Percentiles rank a stretch among this genome's conserved stretches.
These are phyloP conservation scores for Hymenoscyphus repandus DNA, from an alignment of 2,329 filamentous ascomycete genomes.

Conservation along the genomic window DNA sequence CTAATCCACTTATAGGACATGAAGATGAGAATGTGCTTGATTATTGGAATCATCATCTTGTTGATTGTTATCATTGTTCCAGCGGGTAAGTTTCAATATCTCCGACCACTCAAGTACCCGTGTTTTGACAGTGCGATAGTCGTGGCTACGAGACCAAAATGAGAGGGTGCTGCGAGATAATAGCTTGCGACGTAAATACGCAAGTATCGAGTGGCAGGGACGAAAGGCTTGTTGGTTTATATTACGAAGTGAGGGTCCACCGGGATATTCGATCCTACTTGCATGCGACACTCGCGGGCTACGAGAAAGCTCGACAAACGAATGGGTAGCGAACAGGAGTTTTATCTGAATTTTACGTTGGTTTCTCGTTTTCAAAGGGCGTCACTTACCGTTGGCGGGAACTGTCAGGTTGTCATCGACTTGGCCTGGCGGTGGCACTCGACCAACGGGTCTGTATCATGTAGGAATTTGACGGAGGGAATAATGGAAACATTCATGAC, in stretches of 20 bases:
- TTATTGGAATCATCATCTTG: slow-evolving; percentile 84
- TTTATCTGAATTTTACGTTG: slow-evolving; percentile 32
- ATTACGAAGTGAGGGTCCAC: slow-evolving; percentile 22
- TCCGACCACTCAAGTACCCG: neutral
- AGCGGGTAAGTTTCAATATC: slow-evolving; percentile 57
- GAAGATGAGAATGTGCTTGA: slow-evolving; percentile 99
- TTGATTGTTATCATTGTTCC: slow-evolving; percentile 93
- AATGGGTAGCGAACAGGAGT: slow-evolving; percentile 34
- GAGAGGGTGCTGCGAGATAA: slow-evolving; percentile 6
- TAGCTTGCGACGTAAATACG: too few species aligned
- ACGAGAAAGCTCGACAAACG: slow-evolving; percentile 32
- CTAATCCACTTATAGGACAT: slow-evolving; percentile 55
- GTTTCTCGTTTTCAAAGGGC: slow-evolving; percentile 25
- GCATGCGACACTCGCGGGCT: slow-evolving; percentile 34
- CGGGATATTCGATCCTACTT: slow-evolving; percentile 31
- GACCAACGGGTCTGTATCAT: slow-evolving; percentile 27
- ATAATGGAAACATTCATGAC: slow-evolving; percentile 29
- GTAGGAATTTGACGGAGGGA: slow-evolving; percentile 25
- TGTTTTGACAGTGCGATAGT: slow-evolving; percentile 33
- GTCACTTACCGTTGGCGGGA: slow-evolving; percentile 21
- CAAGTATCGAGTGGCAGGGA: neutral
- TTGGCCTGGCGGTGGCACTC: slow-evolving; percentile 13
- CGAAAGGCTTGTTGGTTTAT: slow-evolving; percentile 11
- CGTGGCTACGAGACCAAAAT: slow-evolving; percentile 39
- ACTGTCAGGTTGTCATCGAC: slow-evolving; percentile 12